phyloP scores from a whole-genome alignment of 192 early-diverging fungal species.

The Coemansia sp. region DNA sequence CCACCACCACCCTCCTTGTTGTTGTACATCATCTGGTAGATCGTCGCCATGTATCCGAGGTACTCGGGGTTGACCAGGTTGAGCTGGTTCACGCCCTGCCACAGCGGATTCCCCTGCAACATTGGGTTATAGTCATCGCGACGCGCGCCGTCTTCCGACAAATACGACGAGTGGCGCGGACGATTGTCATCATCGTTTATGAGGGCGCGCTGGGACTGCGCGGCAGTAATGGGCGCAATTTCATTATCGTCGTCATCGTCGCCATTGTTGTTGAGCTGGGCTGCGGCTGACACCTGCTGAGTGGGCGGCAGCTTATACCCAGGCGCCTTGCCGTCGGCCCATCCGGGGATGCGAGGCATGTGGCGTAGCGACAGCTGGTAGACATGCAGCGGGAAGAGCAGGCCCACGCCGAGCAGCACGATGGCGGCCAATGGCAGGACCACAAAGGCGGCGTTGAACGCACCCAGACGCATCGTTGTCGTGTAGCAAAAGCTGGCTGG shows the following conservation, averaged over 20 bases:
- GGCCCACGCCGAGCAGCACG: constrained; percentile 29
- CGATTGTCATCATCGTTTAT: not conserved
- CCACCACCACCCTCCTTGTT: no score
- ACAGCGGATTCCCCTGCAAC: constrained; percentile 26
- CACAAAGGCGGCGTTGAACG: constrained; percentile 50
- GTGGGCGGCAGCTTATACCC: constrained; percentile 32
- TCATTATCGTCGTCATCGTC: no score
- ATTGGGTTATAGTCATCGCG: constrained; percentile 45
- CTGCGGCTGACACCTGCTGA: constrained; percentile 6
- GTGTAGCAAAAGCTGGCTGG: constrained; percentile 54
- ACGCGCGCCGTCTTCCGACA: not conserved
- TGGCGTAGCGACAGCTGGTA: constrained; percentile 25
- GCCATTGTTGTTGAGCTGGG: constrained; percentile 2
- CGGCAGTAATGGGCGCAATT: not conserved
- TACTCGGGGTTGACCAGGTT: constrained; percentile 39
- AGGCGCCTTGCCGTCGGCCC: constrained; percentile 43
- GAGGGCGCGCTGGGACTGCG: not conserved
- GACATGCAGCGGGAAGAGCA: constrained; percentile 43
- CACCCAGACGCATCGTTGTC: constrained; percentile 41
- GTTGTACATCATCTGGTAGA: constrained; percentile 36
- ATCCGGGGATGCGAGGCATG: constrained; percentile 51
- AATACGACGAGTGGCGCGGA: not conserved
- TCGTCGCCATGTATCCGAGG: constrained; percentile 35
- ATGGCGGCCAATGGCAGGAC: constrained; percentile 46
- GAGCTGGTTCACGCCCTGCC: constrained; percentile 40